These are phyloP conservation scores for Dendrobium huoshanense DNA, from an alignment of 106 monocot genomes.

Conservation along the genomic window DNA sequence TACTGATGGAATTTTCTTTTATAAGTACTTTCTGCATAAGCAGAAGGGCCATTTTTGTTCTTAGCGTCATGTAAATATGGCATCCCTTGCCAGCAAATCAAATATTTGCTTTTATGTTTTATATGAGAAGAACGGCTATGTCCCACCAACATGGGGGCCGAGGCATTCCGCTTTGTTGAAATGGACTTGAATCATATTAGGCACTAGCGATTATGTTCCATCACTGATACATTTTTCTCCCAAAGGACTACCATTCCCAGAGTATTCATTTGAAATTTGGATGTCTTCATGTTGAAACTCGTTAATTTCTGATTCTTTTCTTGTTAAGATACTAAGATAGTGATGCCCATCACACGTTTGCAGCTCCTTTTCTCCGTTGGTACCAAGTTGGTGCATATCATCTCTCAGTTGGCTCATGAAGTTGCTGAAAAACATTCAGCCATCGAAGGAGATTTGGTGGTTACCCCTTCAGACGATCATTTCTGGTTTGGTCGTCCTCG, in stretches of 20 bases:
- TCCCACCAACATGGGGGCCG: no score
- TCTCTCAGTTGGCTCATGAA: slow-evolving; percentile 56
- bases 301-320: background rate
- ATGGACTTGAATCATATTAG: no score
- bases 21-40: no score
- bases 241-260: background rate
- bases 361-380: slow-evolving; percentile 69
- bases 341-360: background rate
- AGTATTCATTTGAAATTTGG: background rate
- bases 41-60: no score
- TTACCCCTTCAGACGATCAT: slow-evolving; percentile 65
- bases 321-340: background rate
- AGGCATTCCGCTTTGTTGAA: no score
- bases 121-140: no score
- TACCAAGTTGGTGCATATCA: slow-evolving; percentile 64
- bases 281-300: background rate
- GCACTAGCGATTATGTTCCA: no score
- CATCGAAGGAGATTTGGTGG: slow-evolving; percentile 57
- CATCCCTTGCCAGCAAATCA: no score
- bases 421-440: slow-evolving; percentile 67
- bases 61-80: no score
- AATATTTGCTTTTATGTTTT: no score
- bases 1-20: no score
- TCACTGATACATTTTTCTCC: no score
- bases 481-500: slow-evolving; percentile 65